A percentile compares a stretch with the other conserved stretches of the same genome.
Conservation (phyloP, 2,329 filamentous ascomycete species). For the Fusarium praegraminearum region DNA sequence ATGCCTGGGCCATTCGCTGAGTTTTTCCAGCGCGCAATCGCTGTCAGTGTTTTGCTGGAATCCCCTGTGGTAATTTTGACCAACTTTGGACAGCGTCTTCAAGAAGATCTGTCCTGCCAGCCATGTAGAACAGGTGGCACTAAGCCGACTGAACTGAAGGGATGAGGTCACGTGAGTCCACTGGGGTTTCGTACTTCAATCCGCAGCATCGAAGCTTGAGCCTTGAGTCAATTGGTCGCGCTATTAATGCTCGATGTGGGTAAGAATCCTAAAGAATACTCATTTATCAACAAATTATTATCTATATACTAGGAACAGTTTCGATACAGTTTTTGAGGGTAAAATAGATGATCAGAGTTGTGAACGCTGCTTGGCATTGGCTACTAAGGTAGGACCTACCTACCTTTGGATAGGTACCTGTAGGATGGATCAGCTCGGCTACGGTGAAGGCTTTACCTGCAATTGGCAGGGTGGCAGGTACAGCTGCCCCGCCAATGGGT, state of each 20-base stretch:
- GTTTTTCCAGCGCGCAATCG: conserved; percentile 47
- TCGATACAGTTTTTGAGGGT: background rate
- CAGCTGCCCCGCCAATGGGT: conserved; percentile 42
- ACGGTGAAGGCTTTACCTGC: too few species aligned
- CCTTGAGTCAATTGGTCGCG: background rate
- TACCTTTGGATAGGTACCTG: background rate
- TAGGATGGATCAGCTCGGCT: too few species aligned
- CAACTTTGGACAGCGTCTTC: conserved; percentile 51
- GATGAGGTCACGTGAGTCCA: conserved; percentile 50
- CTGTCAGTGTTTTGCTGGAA: conserved; percentile 46
- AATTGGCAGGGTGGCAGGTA: background rate
- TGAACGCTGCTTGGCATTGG: background rate
- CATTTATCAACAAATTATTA: background rate
- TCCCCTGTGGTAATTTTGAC: conserved; percentile 48
- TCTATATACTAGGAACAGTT: background rate
- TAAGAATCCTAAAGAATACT: background rate
- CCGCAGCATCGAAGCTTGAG: too few species aligned
- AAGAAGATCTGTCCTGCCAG: conserved; percentile 55
- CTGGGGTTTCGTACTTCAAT: too few species aligned
- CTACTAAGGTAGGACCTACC: too few species aligned
- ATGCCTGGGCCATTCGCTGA: conserved; percentile 50
- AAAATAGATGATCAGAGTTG: background rate
- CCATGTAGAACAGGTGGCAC: conserved; percentile 57
- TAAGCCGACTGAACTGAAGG: conserved; percentile 46
- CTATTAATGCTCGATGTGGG: background rate